Evolutionary conservation across 495 filamentous ascomycete genomes (phyloP).

Genomic region (Trichoderma asperelloides): DNA sequence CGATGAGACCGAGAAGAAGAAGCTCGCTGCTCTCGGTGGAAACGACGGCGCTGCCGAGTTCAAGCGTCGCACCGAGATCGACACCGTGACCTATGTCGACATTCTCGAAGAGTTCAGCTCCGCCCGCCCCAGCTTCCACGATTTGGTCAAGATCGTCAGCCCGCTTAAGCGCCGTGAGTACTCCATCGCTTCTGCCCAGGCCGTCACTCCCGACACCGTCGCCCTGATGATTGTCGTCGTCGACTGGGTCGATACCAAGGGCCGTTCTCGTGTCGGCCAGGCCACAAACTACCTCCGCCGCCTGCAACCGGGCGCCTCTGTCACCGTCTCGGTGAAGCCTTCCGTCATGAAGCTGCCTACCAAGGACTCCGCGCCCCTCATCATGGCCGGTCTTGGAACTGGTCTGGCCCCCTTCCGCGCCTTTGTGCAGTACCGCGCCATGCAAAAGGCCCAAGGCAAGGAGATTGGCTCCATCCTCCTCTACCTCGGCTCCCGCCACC

Average conservation of each 20-base stretch:
- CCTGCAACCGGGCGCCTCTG: constrained; percentile 60
- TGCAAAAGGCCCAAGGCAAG: constrained; percentile 91
- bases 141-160: constrained; percentile 78
- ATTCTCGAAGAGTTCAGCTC: constrained; percentile 80
- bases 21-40: constrained; percentile 65
- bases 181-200: constrained; percentile 93
- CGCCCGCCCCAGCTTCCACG: constrained; percentile 81
- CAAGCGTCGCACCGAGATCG: constrained; percentile 87
- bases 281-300: constrained; percentile 79
- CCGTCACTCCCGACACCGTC: constrained; percentile 76
- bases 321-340: constrained; percentile 91
- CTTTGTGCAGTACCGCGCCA: constrained; percentile 95
- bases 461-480: constrained; percentile 87
- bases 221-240: constrained; percentile 98
- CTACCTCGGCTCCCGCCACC: constrained; percentile 94
- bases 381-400: constrained; percentile 99
- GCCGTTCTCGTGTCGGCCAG: constrained; percentile 85
- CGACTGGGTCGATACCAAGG: constrained; percentile 79
- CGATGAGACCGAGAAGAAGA: constrained; percentile 71
- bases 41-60: constrained; percentile 87
- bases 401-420: constrained; percentile 96
- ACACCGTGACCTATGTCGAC: constrained; percentile 88
- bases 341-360: constrained; percentile 93
- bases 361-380: constrained; percentile 77
- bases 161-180: constrained; percentile 96